These are phyloP conservation scores for Mycena chlorophos DNA, from an alignment of 768 basidiomycete genomes.

Conservation along the genomic window DNA sequence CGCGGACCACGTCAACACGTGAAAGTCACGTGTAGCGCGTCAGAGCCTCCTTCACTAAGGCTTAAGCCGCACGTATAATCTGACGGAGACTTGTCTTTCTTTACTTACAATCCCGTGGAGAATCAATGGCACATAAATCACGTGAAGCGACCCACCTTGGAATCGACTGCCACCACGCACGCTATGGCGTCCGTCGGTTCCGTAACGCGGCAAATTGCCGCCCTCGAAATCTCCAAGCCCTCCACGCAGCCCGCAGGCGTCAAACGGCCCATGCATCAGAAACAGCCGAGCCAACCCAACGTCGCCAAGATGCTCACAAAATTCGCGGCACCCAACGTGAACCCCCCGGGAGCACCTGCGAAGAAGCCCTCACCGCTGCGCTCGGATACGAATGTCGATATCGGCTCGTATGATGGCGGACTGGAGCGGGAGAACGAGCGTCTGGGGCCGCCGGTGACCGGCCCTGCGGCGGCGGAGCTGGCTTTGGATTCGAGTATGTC, in stretches of 20 bases:
- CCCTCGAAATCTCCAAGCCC: background rate
- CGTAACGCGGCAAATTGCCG: background rate
- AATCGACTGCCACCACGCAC: background rate
- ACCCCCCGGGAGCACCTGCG: slow-evolving; percentile 22
- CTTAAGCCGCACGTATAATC: too few relatives aligned
- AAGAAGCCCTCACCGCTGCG: slow-evolving; percentile 38
- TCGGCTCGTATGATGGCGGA: slow-evolving; percentile 94
- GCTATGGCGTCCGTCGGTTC: background rate
- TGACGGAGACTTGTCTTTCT: too few relatives aligned
- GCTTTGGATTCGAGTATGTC: slow-evolving; percentile 83
- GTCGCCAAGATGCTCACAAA: slow-evolving; percentile 74
- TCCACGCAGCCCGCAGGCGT: background rate
- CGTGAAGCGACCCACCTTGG: background rate
- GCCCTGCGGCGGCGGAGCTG: slow-evolving; percentile 76
- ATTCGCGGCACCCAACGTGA: slow-evolving; percentile 65
- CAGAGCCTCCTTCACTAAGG: too few relatives aligned
- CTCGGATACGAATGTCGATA: slow-evolving; percentile 54
- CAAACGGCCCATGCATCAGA: slow-evolving; percentile 38
- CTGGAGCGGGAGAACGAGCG: slow-evolving; percentile 86
- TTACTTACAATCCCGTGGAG: background rate
- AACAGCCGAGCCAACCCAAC: slow-evolving; percentile 60
- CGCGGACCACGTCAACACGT: too few relatives aligned
- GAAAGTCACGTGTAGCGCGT: background rate
- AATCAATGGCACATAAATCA: background rate
- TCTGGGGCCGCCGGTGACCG: slow-evolving; percentile 67